A percentile compares a stretch with the other conserved stretches of the same genome.
Conservation (phyloP, 1,284 basidiomycete species). For the Cryptococcus sp. region DNA sequence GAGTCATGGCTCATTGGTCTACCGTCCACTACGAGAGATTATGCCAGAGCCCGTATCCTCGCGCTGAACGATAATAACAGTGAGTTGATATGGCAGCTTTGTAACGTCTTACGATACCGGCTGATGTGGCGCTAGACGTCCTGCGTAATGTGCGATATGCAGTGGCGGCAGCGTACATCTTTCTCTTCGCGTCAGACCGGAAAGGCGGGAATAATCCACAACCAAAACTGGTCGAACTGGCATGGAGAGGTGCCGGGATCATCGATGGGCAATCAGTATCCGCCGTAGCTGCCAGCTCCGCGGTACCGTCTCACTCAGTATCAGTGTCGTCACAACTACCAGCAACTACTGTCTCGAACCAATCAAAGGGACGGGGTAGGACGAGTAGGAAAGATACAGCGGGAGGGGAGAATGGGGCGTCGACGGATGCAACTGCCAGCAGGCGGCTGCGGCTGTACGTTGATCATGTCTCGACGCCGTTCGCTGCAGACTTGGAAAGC, state of each 20-base stretch:
- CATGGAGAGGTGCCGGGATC: conserved; percentile 26
- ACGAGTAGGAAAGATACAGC: conserved; percentile 1
- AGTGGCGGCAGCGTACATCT: conserved; percentile 35
- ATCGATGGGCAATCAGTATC: conserved; percentile 6
- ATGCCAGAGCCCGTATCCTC: conserved; percentile 27
- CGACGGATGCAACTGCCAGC: conserved; percentile 9
- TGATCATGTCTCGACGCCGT: conserved; percentile 31
- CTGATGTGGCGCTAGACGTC: conserved; percentile 16
- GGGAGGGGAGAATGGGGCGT: neutral
- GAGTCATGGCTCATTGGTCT: conserved; percentile 36
- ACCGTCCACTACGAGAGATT: conserved; percentile 28
- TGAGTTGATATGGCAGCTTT: neutral
- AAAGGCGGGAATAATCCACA: conserved; percentile 9
- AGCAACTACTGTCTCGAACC: neutral
- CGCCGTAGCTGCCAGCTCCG: neutral
- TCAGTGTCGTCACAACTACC: neutral
- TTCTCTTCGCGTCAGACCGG: conserved; percentile 22
- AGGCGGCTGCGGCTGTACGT: conserved; percentile 27
- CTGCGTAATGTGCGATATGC: conserved; percentile 32
- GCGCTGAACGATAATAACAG: conserved; percentile 31
- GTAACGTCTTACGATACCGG: neutral
- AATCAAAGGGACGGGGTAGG: neutral
- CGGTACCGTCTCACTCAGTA: too few species aligned
- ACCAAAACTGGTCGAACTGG: conserved; percentile 32
- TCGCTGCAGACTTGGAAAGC: conserved; percentile 32